Evolutionary conservation across 805 yeast genomes (phyloP).

Genomic region (Saturnispora silvae): DNA sequence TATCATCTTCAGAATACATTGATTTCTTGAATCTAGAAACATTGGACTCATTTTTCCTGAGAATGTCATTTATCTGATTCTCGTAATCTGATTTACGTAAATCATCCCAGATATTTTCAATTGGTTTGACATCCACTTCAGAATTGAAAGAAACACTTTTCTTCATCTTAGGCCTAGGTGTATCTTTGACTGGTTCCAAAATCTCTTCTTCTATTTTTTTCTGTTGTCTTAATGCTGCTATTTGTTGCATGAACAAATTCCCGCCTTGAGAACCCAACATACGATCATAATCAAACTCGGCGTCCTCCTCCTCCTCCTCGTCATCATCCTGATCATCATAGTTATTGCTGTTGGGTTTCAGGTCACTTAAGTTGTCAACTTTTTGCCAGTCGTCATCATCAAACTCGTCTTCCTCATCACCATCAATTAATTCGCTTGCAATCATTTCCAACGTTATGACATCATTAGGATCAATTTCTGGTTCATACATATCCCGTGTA

Average conservation of each 20-base stretch:
- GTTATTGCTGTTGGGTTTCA: slow-evolving; percentile 19
- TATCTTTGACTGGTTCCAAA: background rate
- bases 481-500: slow-evolving; percentile 8
- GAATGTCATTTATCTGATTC: slow-evolving; percentile 7
- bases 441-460: slow-evolving; percentile 42
- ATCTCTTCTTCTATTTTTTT: background rate
- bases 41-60: slow-evolving; percentile 3
- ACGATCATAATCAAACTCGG: slow-evolving; percentile 11
- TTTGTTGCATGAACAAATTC: slow-evolving; percentile 32
- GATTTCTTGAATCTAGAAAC: slow-evolving; percentile 15
- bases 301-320: slow-evolving; percentile 12
- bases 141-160: slow-evolving; percentile 48
- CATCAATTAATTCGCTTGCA: slow-evolving; percentile 34
- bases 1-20: slow-evolving; percentile 3
- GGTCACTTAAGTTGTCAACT: no score
- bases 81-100: slow-evolving; percentile 25
- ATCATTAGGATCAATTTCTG: slow-evolving; percentile 34
- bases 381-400: slow-evolving; percentile 11
- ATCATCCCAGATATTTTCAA: slow-evolving; percentile 45
- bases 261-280: slow-evolving; percentile 25
- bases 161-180: no score
- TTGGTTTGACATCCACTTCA: slow-evolving; percentile 44
- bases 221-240: slow-evolving; percentile 21
- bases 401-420: no score
- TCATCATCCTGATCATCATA: slow-evolving; percentile 17